These are phyloP conservation scores for Claviceps sp. DNA, from an alignment of 2,329 filamentous ascomycete species.

Conservation along the genomic window DNA sequence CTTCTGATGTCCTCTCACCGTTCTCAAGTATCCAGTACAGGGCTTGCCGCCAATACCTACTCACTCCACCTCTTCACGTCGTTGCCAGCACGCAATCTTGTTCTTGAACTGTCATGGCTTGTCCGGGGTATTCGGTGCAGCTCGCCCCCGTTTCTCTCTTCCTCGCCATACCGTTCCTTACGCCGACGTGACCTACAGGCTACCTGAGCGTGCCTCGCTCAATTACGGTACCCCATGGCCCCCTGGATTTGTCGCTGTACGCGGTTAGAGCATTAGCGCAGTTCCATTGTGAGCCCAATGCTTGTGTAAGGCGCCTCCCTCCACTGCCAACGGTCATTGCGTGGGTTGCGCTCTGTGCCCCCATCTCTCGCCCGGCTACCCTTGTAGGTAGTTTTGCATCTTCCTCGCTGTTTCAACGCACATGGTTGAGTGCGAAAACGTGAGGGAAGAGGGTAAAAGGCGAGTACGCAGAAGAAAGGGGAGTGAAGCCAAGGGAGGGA, in stretches of 20 bases:
- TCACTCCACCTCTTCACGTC: too few relatives aligned
- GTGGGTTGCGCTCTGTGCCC: background rate
- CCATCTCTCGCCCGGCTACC: background rate
- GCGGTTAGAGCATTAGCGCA: conserved; percentile 7
- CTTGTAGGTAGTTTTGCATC: conserved; percentile 1
- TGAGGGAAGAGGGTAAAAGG: background rate
- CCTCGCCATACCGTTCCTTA: background rate
- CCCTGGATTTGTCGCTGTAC: conserved; percentile 7
- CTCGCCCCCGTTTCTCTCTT: background rate
- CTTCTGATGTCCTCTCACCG: background rate
- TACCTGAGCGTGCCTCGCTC: background rate
- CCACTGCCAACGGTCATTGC: background rate
- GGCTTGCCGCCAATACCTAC: background rate
- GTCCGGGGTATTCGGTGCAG: background rate
- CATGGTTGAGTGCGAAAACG: background rate
- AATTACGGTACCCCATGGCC: background rate
- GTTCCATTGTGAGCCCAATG: conserved; percentile 8
- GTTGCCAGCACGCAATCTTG: background rate
- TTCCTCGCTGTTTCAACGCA: background rate
- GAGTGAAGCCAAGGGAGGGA: background rate
- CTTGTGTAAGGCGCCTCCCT: conserved; percentile 3
- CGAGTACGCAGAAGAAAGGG: background rate
- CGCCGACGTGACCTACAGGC: background rate
- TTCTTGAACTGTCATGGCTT: background rate
- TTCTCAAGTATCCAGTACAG: background rate